Base-by-base conservation (phyloP, 345 rosid species). In the Raphanus raphanistrum region DNA sequence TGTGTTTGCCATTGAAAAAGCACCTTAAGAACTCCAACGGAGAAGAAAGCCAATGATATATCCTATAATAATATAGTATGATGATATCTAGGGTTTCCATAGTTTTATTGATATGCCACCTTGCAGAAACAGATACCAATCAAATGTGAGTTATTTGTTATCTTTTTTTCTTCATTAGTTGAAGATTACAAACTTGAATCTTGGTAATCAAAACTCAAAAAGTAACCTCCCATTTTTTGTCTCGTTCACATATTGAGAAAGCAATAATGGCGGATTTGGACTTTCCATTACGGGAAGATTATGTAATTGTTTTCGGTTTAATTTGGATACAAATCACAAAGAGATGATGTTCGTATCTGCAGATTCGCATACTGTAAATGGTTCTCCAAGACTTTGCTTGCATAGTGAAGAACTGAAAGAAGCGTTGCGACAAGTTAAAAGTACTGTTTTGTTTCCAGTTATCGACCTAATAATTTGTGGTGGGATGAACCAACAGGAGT, bases 181-280 rank as follows among this genome's bases (percentile, higher is more conserved):
- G 28, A 64, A 2, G 38, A 27, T 74, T 52, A 74, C 35, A 32
- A 29, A 63, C 61, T 48, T 62, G 67, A 43, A 72, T 59, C 41
- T 41, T 62, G 31, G 6, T 63, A 45, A 45, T 45, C 54, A 45
- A 13, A 45, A 13, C 54, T 13, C 54, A 45, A 13, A 43, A 63
- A n/a, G 58, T 60, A 38, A 41, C 15, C 45, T 59, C 58, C 55
- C 31, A 2, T 21, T 25, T 25, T 55, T 62, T 62, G 3, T 32
- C 33, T 10, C 13, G 0, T 6, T 11, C 1, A 43, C 45, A 28
- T 29, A 36, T 8, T 21, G 61, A 57, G 78, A 76, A 10, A 50
- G 27, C 27, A 38, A 76, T 48, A 70, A 69, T 15, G 55, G 73
- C 60, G 62, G 74, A 68, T 68, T 45, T 68, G 63, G 28, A 64